These are phyloP conservation scores for bread wheat (Triticum aestivum) DNA, from an alignment of 176 grass and related monocot species.

Conservation along the genomic window DNA sequence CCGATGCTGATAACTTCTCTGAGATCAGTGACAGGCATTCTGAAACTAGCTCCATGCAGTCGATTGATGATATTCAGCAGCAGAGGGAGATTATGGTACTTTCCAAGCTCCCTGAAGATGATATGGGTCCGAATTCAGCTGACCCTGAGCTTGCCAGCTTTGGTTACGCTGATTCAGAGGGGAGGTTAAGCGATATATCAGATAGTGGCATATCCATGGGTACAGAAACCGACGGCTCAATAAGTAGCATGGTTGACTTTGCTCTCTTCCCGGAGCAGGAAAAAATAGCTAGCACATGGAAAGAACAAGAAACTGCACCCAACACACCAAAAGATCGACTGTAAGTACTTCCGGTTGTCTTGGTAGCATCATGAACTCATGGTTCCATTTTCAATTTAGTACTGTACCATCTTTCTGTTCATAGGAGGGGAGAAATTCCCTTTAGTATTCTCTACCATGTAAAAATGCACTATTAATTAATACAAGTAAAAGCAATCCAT, in stretches of 20 bases:
- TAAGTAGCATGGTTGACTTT: slow-evolving; percentile 56
- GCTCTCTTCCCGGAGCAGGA: slow-evolving; percentile 48
- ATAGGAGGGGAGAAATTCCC: background rate
- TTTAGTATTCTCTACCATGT: background rate
- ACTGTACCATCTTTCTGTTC: background rate
- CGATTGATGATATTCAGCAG: slow-evolving; percentile 41
- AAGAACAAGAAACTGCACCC: slow-evolving; percentile 37
- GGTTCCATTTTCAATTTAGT: slow-evolving; percentile 2
- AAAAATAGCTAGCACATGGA: slow-evolving; percentile 25
- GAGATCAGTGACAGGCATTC: slow-evolving; percentile 70
- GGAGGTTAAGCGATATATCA: slow-evolving; percentile 76
- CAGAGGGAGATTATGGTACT: slow-evolving; percentile 44
- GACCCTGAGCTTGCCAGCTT: slow-evolving; percentile 47
- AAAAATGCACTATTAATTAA: slow-evolving; percentile 9
- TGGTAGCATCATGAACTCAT: background rate
- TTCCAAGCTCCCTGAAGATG: slow-evolving; percentile 14
- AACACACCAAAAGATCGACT: slow-evolving; percentile 40
- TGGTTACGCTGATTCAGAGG: slow-evolving; percentile 70
- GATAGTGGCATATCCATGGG: slow-evolving; percentile 81
- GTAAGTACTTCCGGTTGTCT: slow-evolving; percentile 39
- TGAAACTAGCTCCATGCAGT: slow-evolving; percentile 70
- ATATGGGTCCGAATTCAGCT: slow-evolving; percentile 36
- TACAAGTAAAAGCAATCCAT: background rate
- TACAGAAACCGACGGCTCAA: slow-evolving; percentile 76
- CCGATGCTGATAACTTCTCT: slow-evolving; percentile 57